Conservation (phyloP, 1,284 basidiomycete genomes). For the Moesziomyces globuligerus region DNA sequence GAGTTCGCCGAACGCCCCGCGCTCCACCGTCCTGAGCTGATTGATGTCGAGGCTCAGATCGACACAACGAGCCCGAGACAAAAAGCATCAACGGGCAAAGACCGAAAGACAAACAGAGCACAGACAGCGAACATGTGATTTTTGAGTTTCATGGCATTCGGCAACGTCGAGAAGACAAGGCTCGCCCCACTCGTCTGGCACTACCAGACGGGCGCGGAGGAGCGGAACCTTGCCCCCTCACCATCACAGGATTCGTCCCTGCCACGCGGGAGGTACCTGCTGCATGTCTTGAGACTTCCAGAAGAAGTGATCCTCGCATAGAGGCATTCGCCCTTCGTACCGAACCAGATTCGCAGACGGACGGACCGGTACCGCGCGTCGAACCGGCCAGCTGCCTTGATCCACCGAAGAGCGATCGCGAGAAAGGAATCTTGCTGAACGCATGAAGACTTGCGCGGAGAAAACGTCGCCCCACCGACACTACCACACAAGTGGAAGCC, state of each 20-base stretch:
- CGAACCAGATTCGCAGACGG: constrained; percentile 41
- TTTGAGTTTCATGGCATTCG: constrained; percentile 50
- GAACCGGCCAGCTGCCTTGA: constrained; percentile 33
- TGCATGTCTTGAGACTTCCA: constrained; percentile 25
- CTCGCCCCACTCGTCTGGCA: constrained; percentile 7
- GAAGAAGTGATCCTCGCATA: constrained; percentile 13
- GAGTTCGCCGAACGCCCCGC: too few species aligned
- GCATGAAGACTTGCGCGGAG: constrained; percentile 12
- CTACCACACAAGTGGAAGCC: too few species aligned
- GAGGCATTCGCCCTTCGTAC: constrained; percentile 30
- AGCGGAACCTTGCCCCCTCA: constrained; percentile 13
- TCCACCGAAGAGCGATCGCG: constrained; percentile 26
- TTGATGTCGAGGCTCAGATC: too few species aligned
- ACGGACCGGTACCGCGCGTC: constrained; percentile 20
- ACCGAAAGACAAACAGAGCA: constrained; percentile 3
- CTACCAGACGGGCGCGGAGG: constrained; percentile 19
- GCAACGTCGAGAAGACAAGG: constrained; percentile 27
- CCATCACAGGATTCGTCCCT: constrained; percentile 43
- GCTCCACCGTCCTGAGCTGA: too few species aligned
- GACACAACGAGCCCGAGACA: neutral
- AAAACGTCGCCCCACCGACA: constrained; percentile 20
- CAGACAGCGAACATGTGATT: constrained; percentile 3
- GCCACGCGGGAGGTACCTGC: constrained; percentile 43
- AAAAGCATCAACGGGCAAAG: neutral
- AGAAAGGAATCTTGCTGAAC: constrained; percentile 15